A percentile compares a stretch with the other conserved stretches of the same genome.
Conservation (phyloP, 2,329 filamentous ascomycete species). For the Fusarium buharicum region DNA sequence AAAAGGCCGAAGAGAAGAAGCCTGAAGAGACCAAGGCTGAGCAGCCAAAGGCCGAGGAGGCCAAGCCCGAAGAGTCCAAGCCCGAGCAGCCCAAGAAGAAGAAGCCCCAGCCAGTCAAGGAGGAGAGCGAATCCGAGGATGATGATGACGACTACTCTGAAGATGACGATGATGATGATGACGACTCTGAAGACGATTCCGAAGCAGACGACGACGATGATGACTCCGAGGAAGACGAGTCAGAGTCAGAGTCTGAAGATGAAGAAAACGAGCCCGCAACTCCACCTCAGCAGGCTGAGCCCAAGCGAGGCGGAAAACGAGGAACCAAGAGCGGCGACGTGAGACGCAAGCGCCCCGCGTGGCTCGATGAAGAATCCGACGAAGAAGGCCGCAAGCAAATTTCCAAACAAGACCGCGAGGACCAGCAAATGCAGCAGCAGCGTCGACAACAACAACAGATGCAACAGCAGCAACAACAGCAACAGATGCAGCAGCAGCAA, state of each 20-base stretch:
- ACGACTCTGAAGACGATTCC: constrained; percentile 34
- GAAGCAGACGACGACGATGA: constrained; percentile 29
- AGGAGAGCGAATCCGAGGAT: constrained; percentile 33
- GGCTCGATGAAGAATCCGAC: constrained; percentile 42
- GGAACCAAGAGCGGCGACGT: constrained; percentile 24
- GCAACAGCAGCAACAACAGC: constrained; percentile 34
- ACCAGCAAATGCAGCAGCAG: constrained; percentile 15
- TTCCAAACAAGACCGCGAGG: constrained; percentile 1
- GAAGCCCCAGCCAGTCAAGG: constrained; percentile 17
- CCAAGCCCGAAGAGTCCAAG: constrained; percentile 15
- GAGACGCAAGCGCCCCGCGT: constrained; percentile 34
- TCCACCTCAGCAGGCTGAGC: constrained; percentile 35
- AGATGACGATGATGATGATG: constrained; percentile 22
- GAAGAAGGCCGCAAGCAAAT: constrained; percentile 34
- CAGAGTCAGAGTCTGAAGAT: constrained; percentile 39
- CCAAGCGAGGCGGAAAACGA: constrained; percentile 10
- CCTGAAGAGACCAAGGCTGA: constrained; percentile 20
- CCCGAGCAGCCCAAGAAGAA: constrained; percentile 21
- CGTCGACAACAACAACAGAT: constrained; percentile 28
- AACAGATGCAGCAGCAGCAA: constrained; percentile 36
- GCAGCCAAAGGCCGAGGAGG: not conserved
- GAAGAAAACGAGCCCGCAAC: constrained; percentile 43
- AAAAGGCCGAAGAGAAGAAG: constrained; percentile 19
- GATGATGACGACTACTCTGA: constrained; percentile 28
- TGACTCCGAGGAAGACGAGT: constrained; percentile 33